These are phyloP conservation scores for Waltergamsia citrina DNA, from an alignment of 2,329 filamentous ascomycete species.

Conservation along the genomic window DNA sequence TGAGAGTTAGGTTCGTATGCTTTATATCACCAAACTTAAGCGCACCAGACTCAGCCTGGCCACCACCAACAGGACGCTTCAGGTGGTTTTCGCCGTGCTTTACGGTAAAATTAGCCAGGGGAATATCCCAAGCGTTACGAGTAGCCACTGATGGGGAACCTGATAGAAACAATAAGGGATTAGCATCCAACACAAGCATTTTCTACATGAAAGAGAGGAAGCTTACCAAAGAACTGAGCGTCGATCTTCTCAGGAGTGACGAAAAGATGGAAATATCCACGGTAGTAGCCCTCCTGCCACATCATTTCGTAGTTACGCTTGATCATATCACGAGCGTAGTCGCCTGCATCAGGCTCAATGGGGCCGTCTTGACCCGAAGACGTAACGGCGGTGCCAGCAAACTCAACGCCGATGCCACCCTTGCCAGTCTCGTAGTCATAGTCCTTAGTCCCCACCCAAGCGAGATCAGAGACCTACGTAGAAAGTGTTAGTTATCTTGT, in stretches of 20 bases:
- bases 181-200: background rate
- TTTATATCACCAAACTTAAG: conserved; percentile 35
- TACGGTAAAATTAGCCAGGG: conserved; percentile 63
- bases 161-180: conserved; percentile 2
- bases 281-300: conserved; percentile 66
- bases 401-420: conserved; percentile 51
- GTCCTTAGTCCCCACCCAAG: conserved; percentile 43
- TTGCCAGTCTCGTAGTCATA: conserved; percentile 44
- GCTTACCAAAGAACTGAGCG: conserved; percentile 55
- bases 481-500: background rate
- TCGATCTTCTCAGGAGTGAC: conserved; percentile 45
- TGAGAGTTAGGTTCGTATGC: conserved; percentile 42
- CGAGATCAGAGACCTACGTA: conserved; percentile 31
- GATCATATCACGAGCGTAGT: conserved; percentile 32
- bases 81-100: conserved; percentile 50
- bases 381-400: conserved; percentile 58
- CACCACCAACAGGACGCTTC: conserved; percentile 28
- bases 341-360: conserved; percentile 41
- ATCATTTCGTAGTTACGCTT: conserved; percentile 53
- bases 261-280: conserved; percentile 61
- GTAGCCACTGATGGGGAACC: conserved; percentile 43
- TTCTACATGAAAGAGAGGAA: background rate
- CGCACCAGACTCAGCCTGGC: conserved; percentile 41
- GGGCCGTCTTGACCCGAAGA: conserved; percentile 50
- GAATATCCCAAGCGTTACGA: conserved; percentile 54